Evolutionary conservation across 2,329 filamentous ascomycete species (phyloP).

Genomic region (Curvularia lunata): DNA sequence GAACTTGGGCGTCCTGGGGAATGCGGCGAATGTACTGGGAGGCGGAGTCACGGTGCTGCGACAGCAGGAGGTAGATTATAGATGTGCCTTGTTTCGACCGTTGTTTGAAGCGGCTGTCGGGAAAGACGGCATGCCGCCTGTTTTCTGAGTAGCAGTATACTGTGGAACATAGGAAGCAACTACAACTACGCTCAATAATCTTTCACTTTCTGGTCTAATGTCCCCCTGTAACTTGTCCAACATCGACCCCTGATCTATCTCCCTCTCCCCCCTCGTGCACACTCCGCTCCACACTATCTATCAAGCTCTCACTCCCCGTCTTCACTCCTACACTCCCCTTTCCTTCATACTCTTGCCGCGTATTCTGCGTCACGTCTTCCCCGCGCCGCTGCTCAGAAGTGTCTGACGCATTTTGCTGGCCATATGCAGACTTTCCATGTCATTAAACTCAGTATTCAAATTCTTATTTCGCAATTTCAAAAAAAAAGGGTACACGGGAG

Average conservation of each 20-base stretch:
- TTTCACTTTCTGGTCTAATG: background rate
- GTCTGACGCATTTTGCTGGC: slow-evolving; percentile 17
- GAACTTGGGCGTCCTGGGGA: background rate
- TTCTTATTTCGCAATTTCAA: background rate
- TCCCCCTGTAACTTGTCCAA: slow-evolving; percentile 6
- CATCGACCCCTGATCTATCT: slow-evolving; percentile 11
- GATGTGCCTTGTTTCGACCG: background rate
- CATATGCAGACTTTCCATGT: slow-evolving; percentile 1
- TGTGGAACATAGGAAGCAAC: too few relatives aligned
- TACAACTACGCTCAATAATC: too few relatives aligned
- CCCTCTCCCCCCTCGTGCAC: slow-evolving; percentile 14
- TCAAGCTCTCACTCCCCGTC: slow-evolving; percentile 22
- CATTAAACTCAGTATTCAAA: background rate
- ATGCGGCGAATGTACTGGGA: background rate
- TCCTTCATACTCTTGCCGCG: slow-evolving; percentile 10
- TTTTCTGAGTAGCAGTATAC: background rate
- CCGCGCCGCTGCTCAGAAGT: slow-evolving; percentile 19
- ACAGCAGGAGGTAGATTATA: background rate
- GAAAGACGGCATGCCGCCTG: background rate
- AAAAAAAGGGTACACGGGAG: background rate
- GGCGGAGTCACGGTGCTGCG: background rate
- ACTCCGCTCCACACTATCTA: slow-evolving; percentile 23
- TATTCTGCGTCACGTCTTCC: slow-evolving; percentile 15
- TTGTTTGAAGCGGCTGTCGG: background rate
- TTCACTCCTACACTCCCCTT: slow-evolving; percentile 12